A percentile compares a stretch with the other conserved stretches of the same genome.
phyloP scores from a whole-genome alignment of 1,139 yeast species.

The Candida glucosophila region DNA sequence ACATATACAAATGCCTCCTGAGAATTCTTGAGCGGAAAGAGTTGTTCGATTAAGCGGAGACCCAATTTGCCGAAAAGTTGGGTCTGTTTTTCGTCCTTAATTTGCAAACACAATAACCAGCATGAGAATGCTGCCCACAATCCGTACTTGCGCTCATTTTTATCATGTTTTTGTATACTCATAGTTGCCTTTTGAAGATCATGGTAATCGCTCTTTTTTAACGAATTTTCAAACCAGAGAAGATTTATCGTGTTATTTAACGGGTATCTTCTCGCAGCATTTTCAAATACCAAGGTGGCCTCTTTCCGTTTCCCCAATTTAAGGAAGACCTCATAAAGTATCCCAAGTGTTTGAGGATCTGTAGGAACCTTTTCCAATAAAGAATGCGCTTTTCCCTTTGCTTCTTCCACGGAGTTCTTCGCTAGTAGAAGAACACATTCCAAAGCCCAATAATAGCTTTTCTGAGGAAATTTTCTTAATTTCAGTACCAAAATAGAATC shows the following conservation, averaged over 20 bases:
- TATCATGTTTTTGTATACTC: constrained; percentile 24
- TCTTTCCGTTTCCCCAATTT: constrained; percentile 25
- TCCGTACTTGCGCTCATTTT: constrained; percentile 23
- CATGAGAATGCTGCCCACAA: constrained; percentile 43
- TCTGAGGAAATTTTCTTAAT: constrained; percentile 46
- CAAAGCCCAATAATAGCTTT: constrained; percentile 45
- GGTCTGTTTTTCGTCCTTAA: constrained; percentile 25
- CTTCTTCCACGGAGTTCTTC: constrained; percentile 36
- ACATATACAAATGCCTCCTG: constrained; percentile 56
- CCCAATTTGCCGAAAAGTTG: constrained; percentile 51
- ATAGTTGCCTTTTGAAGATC: constrained; percentile 41
- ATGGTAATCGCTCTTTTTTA: constrained; percentile 26
- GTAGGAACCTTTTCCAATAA: constrained; percentile 41
- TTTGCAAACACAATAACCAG: constrained; percentile 18
- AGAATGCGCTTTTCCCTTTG: constrained; percentile 32
- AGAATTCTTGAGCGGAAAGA: constrained; percentile 36
- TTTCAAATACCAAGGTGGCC: constrained; percentile 42
- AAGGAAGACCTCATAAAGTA: constrained; percentile 33
- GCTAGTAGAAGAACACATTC: constrained; percentile 34
- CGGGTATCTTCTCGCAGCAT: constrained; percentile 48
- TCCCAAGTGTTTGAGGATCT: constrained; percentile 44
- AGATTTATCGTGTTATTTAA: constrained; percentile 26
- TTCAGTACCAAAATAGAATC: constrained; percentile 40
- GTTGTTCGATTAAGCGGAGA: constrained; percentile 36
- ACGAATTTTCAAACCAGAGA: constrained; percentile 41